A percentile compares a stretch with the other conserved stretches of the same genome.
Evolutionary conservation across 306 rosid genomes (phyloP).

Genomic region (Coriaria nepalensis): DNA sequence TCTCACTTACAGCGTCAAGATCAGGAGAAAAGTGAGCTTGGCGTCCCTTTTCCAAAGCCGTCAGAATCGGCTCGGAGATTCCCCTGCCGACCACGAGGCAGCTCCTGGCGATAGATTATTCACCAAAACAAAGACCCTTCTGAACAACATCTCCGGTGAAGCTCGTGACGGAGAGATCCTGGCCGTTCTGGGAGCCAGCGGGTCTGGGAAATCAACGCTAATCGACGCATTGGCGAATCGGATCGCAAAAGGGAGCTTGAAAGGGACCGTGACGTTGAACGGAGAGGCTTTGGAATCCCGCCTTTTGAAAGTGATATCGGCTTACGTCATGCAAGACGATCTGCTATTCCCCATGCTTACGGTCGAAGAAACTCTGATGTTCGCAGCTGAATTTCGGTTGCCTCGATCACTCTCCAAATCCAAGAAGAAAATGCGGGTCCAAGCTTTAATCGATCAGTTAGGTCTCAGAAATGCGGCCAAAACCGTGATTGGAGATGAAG

Average conservation of each 20-base stretch:
- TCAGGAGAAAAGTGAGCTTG: slow-evolving; percentile 34
- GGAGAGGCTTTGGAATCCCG: slow-evolving; percentile 70
- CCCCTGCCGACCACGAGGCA: slow-evolving; percentile 18
- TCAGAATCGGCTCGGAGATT: slow-evolving; percentile 8
- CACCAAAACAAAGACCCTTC: slow-evolving; percentile 40
- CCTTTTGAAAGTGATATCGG: slow-evolving; percentile 68
- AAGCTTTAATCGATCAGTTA: slow-evolving; percentile 70
- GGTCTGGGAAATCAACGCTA: slow-evolving; percentile 84
- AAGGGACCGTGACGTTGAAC: slow-evolving; percentile 61
- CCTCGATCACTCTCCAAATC: slow-evolving; percentile 62
- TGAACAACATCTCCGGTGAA: slow-evolving; percentile 76
- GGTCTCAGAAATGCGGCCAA: slow-evolving; percentile 75
- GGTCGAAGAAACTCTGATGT: slow-evolving; percentile 80
- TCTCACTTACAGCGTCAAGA: slow-evolving; percentile 66
- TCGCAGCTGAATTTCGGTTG: slow-evolving; percentile 80
- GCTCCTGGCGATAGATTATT: slow-evolving; percentile 30
- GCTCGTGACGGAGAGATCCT: slow-evolving; percentile 84
- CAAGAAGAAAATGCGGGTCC: slow-evolving; percentile 69
- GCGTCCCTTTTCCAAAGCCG: slow-evolving; percentile 6
- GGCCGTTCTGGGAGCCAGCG: slow-evolving; percentile 91
- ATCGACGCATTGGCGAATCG: slow-evolving; percentile 84
- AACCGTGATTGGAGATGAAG: slow-evolving; percentile 79
- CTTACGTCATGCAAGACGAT: slow-evolving; percentile 97
- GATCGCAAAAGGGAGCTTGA: slow-evolving; percentile 73
- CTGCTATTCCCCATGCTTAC: slow-evolving; percentile 93